A percentile compares a stretch with the other conserved stretches of the same genome.
phyloP scores from a whole-genome alignment of 768 basidiomycete genomes.

The Hypholoma fasciculare region DNA sequence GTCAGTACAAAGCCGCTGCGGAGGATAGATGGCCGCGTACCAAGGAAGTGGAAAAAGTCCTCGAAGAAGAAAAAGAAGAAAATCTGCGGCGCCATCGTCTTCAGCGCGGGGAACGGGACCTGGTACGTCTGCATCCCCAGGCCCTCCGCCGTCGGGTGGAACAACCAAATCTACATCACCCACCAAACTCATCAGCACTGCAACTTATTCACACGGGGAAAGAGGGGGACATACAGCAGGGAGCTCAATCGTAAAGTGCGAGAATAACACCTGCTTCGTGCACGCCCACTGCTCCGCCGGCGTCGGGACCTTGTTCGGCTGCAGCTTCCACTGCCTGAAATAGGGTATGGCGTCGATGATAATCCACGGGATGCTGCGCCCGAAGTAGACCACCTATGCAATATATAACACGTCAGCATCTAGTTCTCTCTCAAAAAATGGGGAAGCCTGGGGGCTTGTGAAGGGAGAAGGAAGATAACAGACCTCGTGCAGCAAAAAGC shows the following conservation, averaged over 20 bases:
- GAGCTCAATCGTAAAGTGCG: conserved; percentile 94
- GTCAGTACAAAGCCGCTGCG: neutral
- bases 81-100: conserved; percentile 73
- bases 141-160: conserved; percentile 86
- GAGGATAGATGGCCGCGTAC: conserved; percentile 33
- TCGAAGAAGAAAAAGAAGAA: conserved; percentile 94
- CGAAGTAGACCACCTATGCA: conserved; percentile 90
- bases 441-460: too few relatives aligned
- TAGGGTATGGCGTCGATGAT: conserved; percentile 94
- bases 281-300: conserved; percentile 90
- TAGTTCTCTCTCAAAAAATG: neutral
- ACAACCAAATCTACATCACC: conserved; percentile 72
- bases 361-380: conserved; percentile 92
- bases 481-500: conserved; percentile 93
- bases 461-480: conserved; percentile 24
- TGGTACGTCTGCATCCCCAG: conserved; percentile 93
- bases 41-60: conserved; percentile 92
- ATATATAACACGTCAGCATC: neutral
- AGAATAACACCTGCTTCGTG: conserved; percentile 90
- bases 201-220: too few relatives aligned
- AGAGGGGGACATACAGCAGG: conserved; percentile 62
- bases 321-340: conserved; percentile 93
- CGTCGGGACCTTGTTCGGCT: conserved; percentile 82
- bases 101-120: conserved; percentile 82
- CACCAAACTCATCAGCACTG: too few relatives aligned